Evolutionary conservation across 768 basidiomycete species (phyloP), one percentile per base, ranked within the genome.

Genomic region (Russula virescens): DNA sequence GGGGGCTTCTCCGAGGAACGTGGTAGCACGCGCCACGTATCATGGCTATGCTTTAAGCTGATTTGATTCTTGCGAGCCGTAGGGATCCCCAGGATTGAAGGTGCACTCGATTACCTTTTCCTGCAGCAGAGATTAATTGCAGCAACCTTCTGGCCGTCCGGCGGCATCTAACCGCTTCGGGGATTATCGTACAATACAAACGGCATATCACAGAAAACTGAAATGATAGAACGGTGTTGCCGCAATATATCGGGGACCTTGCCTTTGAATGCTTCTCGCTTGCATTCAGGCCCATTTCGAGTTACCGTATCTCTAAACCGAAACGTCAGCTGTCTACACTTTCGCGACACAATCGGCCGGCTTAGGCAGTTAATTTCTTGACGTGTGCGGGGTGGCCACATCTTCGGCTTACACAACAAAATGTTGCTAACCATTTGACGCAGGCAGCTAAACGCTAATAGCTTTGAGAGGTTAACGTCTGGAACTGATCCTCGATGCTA

Each of bases 211-310:
- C 3, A 31, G 5, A 31, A 8, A 31, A 31, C 31, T 4, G 31
- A 31, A 31, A 31, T n/a, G n/a, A n/a, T n/a, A 31, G 31, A 31
- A 31, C 31, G 31, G 31, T 31, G 31, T 8, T 31, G n/a, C n/a
- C 5, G 38, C 38, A 21, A 58, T 58, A 58, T 28, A 58, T 58
- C 58, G 49, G 58, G 40, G n/a, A 34, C 51, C n/a, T 48, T 21
- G 14, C n/a, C n/a, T n/a, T n/a, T n/a, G n/a, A n/a, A n/a, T n/a
- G 53, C 54, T 61, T 61, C 60, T 61, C 31, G 21, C 31, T 56
- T 50, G 28, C 28, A 49, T 55, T 48, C 38, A 38, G 46, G 19
- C 21, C n/a, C 38, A 25, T 40, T 23, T 46, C 25, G 48, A 49
- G 34, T n/a, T 46, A 49, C 35, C 19, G 35, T 11, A 46, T 46